Evolutionary conservation across 345 rosid genomes (phyloP).

Genomic region (Hibiscus mutabilis): DNA sequence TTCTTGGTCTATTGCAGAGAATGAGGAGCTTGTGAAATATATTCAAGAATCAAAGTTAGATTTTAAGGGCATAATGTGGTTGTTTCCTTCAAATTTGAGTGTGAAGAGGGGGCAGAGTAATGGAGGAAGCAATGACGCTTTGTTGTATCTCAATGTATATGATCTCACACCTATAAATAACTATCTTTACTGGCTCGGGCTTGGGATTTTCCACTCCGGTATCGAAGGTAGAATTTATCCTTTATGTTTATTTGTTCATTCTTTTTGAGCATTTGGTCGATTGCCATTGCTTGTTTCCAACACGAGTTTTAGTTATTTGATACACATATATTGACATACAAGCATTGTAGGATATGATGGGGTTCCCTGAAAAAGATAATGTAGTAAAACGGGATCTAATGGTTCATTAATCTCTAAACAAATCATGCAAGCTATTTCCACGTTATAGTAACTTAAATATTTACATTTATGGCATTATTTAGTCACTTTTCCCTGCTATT

Average conservation of each 20-base stretch:
- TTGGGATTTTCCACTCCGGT: constrained; percentile 93
- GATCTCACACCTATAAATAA: constrained; percentile 92
- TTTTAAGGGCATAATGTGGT: constrained; percentile 47
- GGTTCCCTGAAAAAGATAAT: too few relatives aligned
- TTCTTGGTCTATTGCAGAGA: constrained; percentile 12
- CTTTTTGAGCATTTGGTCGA: background rate
- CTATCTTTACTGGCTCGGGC: constrained; percentile 87
- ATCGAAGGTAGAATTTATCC: constrained; percentile 55
- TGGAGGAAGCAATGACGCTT: constrained; percentile 28
- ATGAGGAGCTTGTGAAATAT: constrained; percentile 26
- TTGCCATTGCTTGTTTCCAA: background rate
- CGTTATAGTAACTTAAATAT: background rate
- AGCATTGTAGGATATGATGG: too few relatives aligned
- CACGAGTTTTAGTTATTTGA: too few relatives aligned
- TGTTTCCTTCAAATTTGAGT: constrained; percentile 57
- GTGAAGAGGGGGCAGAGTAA: constrained; percentile 39
- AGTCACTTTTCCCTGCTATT: background rate
- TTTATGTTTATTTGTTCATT: constrained; percentile 1
- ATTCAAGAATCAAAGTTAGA: constrained; percentile 14
- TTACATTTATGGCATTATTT: too few relatives aligned
- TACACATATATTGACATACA: too few relatives aligned
- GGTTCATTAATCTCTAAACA: background rate
- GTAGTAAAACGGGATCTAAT: too few relatives aligned
- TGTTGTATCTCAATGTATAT: constrained; percentile 76
- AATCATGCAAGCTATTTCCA: background rate